phyloP scores from a whole-genome alignment of 306 rosid genomes.

The Corylus heterophylla region DNA sequence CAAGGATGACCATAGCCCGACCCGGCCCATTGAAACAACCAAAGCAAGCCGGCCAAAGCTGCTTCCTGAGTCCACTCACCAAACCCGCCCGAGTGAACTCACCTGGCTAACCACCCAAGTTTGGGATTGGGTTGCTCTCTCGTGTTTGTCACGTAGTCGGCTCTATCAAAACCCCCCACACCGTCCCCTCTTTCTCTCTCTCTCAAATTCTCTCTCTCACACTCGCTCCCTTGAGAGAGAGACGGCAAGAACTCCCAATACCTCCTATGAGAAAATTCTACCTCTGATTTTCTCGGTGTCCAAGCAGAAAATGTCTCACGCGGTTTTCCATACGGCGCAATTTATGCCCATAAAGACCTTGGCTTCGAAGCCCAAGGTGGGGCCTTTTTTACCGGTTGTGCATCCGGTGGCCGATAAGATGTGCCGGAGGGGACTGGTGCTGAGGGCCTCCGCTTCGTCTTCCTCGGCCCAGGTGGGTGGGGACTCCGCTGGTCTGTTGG shows the following conservation, averaged over 20 bases:
- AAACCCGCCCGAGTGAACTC: slow-evolving; percentile 27
- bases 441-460: slow-evolving; percentile 47
- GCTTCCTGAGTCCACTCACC: slow-evolving; percentile 23
- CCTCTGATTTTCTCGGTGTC: slow-evolving; percentile 1
- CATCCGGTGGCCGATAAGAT: slow-evolving; percentile 12
- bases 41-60: neutral
- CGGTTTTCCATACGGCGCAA: slow-evolving; percentile 70
- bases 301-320: slow-evolving; percentile 46
- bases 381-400: slow-evolving; percentile 8
- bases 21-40: neutral
- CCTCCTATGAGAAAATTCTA: slow-evolving; percentile 3
- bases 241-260: neutral
- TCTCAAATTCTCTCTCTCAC: slow-evolving; percentile 40
- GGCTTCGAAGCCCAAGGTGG: slow-evolving; percentile 34
- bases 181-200: neutral
- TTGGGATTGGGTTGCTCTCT: slow-evolving; percentile 53
- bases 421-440: slow-evolving; percentile 20
- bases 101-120: slow-evolving; percentile 15
- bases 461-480: slow-evolving; percentile 40
- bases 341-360: slow-evolving; percentile 54
- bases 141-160: slow-evolving; percentile 27
- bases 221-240: neutral
- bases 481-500: slow-evolving; percentile 39
- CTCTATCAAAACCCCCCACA: slow-evolving; percentile 36
- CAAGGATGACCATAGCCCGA: no score